These are phyloP conservation scores for Lactifluus volemus DNA, from an alignment of 768 basidiomycete species.

Conservation along the genomic window DNA sequence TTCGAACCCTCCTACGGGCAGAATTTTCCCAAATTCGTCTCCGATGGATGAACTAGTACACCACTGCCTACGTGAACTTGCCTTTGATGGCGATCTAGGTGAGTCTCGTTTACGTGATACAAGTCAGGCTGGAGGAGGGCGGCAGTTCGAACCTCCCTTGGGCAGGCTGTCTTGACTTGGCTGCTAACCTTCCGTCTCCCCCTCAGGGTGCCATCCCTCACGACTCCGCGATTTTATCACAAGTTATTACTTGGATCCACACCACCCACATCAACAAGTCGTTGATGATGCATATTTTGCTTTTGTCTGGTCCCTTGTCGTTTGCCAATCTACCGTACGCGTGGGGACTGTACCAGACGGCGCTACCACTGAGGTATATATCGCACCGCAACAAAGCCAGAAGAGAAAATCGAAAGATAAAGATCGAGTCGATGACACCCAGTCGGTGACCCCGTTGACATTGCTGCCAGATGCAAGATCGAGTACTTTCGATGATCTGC, in stretches of 20 bases:
- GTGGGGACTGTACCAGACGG: slow-evolving; percentile 68
- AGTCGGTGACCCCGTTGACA: slow-evolving; percentile 35
- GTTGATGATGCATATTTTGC: slow-evolving; percentile 69
- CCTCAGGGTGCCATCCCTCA: slow-evolving; percentile 62
- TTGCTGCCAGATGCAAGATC: slow-evolving; percentile 47
- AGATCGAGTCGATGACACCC: slow-evolving; percentile 37
- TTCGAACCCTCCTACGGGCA: slow-evolving; percentile 9
- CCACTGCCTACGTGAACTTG: slow-evolving; percentile 76
- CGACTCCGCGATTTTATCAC: slow-evolving; percentile 61
- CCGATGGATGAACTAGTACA: slow-evolving; percentile 79
- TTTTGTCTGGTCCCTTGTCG: slow-evolving; percentile 76
- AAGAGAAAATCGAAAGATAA: slow-evolving; percentile 47
- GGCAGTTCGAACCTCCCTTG: slow-evolving; percentile 18
- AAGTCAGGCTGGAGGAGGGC: background rate
- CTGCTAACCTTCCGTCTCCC: slow-evolving; percentile 4
- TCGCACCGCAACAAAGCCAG: slow-evolving; percentile 62
- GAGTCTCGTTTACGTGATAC: slow-evolving; percentile 28
- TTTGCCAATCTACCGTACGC: slow-evolving; percentile 62
- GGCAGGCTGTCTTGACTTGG: background rate
- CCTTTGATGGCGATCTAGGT: slow-evolving; percentile 90
- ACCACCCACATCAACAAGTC: slow-evolving; percentile 36
- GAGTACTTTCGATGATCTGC: slow-evolving; percentile 49
- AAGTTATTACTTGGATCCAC: slow-evolving; percentile 46
- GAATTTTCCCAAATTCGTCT: background rate
- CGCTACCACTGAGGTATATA: slow-evolving; percentile 56